Percentiles rank a stretch among this genome's conserved stretches.
Evolutionary conservation across 257 asterid species (phyloP).

Genomic region (Capsicum chinense): DNA sequence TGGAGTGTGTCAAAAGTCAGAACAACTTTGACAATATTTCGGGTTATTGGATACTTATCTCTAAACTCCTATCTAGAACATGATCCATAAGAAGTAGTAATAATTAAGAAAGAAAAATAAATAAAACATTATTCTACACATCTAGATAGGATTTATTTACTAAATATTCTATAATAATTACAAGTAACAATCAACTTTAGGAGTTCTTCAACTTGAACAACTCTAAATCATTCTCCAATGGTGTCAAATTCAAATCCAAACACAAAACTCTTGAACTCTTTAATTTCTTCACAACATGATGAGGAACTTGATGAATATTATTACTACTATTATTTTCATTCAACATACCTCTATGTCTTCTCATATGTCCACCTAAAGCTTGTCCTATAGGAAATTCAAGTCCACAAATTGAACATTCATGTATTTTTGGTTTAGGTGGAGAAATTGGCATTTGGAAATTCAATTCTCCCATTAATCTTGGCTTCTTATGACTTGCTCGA

Average conservation of each 20-base stretch:
- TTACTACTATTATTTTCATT: slow-evolving; percentile 11
- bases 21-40: no score
- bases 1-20: no score
- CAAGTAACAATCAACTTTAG: slow-evolving; percentile 33
- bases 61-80: neutral
- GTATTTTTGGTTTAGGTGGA: slow-evolving; percentile 60
- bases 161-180: neutral
- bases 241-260: slow-evolving; percentile 70
- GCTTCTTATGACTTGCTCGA: slow-evolving; percentile 77
- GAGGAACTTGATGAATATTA: slow-evolving; percentile 30
- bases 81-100: neutral
- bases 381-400: slow-evolving; percentile 66
- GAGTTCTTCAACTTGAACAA: slow-evolving; percentile 43
- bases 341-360: slow-evolving; percentile 53
- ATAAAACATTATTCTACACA: neutral
- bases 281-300: slow-evolving; percentile 48
- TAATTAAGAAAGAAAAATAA: neutral
- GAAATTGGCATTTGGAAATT: slow-evolving; percentile 28
- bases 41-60: no score
- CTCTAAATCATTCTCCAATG: slow-evolving; percentile 50
- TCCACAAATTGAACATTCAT: slow-evolving; percentile 67
- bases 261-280: slow-evolving; percentile 44
- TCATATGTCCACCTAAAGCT: slow-evolving; percentile 75
- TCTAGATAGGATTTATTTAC: neutral
- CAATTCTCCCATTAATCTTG: slow-evolving; percentile 42